Conservation (phyloP, 2,329 filamentous ascomycete species). For the Hymenoscyphus repandus region DNA sequence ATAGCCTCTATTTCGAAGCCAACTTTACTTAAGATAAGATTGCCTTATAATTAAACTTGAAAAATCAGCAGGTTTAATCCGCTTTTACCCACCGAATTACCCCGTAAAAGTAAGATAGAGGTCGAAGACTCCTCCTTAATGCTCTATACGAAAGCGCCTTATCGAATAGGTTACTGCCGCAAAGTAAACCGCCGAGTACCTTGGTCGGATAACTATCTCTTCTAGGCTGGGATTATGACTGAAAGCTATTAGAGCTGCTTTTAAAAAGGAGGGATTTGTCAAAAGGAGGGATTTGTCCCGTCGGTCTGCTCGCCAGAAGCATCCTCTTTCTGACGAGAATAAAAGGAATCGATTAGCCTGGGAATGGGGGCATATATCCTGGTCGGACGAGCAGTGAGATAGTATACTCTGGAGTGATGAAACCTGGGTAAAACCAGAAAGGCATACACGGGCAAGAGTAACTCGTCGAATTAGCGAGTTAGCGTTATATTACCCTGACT, state of each 20-base stretch:
- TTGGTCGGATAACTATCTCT: neutral
- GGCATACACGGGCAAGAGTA: neutral
- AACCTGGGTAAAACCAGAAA: conserved; percentile 9
- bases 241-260: neutral
- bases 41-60: neutral
- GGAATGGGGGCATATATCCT: neutral
- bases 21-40: neutral
- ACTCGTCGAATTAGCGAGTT: neutral
- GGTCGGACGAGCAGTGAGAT: conserved; percentile 7
- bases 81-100: neutral
- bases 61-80: neutral
- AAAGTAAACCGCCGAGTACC: neutral
- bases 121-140: neutral
- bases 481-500: neutral
- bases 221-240: neutral
- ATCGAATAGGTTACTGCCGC: neutral
- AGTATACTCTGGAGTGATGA: conserved; percentile 9
- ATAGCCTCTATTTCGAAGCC: neutral
- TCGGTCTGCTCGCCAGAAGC: neutral
- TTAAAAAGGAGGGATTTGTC: neutral
- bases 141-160: neutral
- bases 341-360: neutral
- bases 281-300: neutral
- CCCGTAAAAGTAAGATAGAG: neutral
- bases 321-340: neutral